Base-by-base conservation (phyloP, 192 early-diverging fungal genomes). In the Lobosporangium transversale region DNA sequence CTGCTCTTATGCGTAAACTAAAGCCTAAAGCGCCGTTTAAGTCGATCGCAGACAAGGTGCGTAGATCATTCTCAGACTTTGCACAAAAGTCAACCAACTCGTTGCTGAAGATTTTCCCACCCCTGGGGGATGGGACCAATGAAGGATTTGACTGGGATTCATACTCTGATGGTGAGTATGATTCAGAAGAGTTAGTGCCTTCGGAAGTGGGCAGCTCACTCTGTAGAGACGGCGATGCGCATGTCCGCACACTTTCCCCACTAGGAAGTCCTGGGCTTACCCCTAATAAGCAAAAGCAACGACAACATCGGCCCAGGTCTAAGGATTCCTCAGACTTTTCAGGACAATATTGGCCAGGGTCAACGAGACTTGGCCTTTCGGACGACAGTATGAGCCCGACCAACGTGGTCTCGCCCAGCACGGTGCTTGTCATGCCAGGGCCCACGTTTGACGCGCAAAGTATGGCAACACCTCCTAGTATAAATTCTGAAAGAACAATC, bases 321-420 rank as follows among this genome's bases (percentile, higher is more conserved):
- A 61, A 57, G 40, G 64, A 67, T 51, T 62, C 73, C 1, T 48
- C 58, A 9, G 53, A 40, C 14, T 9, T 49, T 2, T 58, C 52
- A 7, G 59, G 67, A 8, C 73, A 76, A 27, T 76, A 67, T 42
- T 76, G 73, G 73, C 73, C 73, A 18, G 73, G 73, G 2, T 76
- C 73, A 6, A 67, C 50, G 18, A 55, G 26, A 23, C 15, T 76
- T 8, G 53, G 58, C 0, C 15, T 49, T 0, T 62, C 63, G 14
- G 71, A 75, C 35, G 71, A 75, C 26, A 45, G 53, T 27, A 31
- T 43, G n/a, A 74, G 70, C n/a, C 56, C 70, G 5, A 42, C 20
- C 2, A 57, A 58, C 30, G 49, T 58, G 7, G 23, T 35, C 2
- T 69, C 67, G 10, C 67, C 67, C 21, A 18, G 8, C n/a, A 47